phyloP scores from a whole-genome alignment of 1,284 basidiomycete genomes.

The Cronartium ribicola region DNA sequence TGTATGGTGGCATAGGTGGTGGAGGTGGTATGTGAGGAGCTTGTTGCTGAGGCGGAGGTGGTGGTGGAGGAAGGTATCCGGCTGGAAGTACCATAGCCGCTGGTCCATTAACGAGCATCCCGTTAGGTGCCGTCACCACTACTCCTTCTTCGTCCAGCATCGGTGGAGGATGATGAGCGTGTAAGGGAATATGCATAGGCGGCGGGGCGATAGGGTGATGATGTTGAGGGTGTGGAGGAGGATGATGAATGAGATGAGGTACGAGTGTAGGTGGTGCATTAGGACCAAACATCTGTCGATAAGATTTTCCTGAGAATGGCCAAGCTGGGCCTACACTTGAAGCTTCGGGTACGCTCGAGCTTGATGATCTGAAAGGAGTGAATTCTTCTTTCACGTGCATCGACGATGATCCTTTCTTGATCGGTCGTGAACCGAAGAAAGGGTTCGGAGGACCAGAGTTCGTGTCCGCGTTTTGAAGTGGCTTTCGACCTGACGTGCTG shows the following conservation, averaged over 20 bases:
- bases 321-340: constrained; percentile 31
- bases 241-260: constrained; percentile 31
- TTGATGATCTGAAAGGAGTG: constrained; percentile 30
- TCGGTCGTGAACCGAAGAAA: constrained; percentile 26
- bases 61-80: constrained; percentile 6
- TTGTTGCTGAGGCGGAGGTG: constrained; percentile 15
- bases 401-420: constrained; percentile 33
- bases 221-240: constrained; percentile 10
- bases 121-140: background rate
- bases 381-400: constrained; percentile 42
- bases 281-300: constrained; percentile 33
- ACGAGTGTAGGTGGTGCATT: constrained; percentile 25
- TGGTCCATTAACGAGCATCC: background rate
- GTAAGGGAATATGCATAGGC: background rate
- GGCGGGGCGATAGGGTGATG: background rate
- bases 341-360: constrained; percentile 29
- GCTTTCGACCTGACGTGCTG: constrained; percentile 9
- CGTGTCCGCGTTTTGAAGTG: constrained; percentile 9
- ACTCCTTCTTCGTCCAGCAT: constrained; percentile 32
- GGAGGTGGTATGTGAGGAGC: constrained; percentile 19
- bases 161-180: constrained; percentile 16
- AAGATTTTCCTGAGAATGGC: constrained; percentile 29
- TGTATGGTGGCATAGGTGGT: constrained; percentile 33
- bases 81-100: constrained; percentile 12
- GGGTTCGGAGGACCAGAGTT: constrained; percentile 18